Base-by-base conservation (phyloP, 2,329 filamentous ascomycete genomes). In the Epichloe uncinata region DNA sequence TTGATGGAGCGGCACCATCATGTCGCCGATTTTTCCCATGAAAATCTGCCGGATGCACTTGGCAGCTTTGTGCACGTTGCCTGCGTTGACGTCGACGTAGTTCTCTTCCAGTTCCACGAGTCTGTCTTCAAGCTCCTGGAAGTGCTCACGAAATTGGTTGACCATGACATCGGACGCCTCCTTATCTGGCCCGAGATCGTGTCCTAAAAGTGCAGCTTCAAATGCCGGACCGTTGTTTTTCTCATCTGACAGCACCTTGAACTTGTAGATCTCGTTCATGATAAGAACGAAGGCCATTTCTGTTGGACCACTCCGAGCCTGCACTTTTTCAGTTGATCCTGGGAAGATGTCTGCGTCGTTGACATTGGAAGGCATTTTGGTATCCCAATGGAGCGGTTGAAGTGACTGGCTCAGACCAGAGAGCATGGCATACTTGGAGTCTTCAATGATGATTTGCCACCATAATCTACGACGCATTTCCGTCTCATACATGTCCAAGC, bases 401-500 rank as follows among this genome's bases (percentile, higher is more conserved):
- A 75, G 63, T 9, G 73, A 72, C 54, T 75, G 72, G 51, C 69
- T 76, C 22, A 81, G 69, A 1, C 78, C 78, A 4, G 78, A 79
- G 51, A 77, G 66, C 51, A 81, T 63, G 41, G 77, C 78, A 50
- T 74, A 74, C 54, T 77, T 75, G 42, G 73, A 68, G 53, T 82
- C 79, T 48, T 78, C 68, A 50, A 81, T 66, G 45, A 79, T 69
- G 26, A 84, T 73, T 58, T 79, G 74, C 79, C 79, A 82, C 81
- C 81, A 85, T 18, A 84, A 69, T 6, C 82, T 70, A 42, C 81
- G 69, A n/a, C 81, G 73, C 71, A 85, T 84, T 59, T 85, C 80
- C 2, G 75, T 76, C 57, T 85, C 80, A 56, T 83, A 82, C 0
- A 79, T 77, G 0, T 74, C 69, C 2, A 84, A 66, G 2, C 73